Base-by-base conservation (phyloP, 805 yeast genomes). In the Ogataea parapolymorpha region DNA sequence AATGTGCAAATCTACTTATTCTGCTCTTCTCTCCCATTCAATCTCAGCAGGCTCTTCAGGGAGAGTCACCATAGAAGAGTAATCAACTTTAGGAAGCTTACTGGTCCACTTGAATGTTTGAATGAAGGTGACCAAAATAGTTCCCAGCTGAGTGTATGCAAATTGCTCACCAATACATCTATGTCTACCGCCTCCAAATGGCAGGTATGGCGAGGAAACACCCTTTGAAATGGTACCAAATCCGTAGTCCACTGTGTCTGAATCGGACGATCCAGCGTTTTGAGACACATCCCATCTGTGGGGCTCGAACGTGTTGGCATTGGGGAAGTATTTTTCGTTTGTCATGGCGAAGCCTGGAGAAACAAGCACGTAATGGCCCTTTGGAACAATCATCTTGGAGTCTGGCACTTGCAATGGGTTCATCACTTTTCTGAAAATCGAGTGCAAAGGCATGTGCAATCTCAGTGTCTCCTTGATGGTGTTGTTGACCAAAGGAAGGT, bases 161-260 rank as follows among this genome's bases (percentile, higher is more conserved):
- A 93, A 93, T 63, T 91, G 98, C 68, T 93, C 99, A 62, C 99
- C 99, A 59, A 93, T 91, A 70, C 99, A 93, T 71, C 99, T 85
- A 66, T 93, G 99, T 75, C 99, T 85, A 53, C 99, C 99, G 66
- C 98, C 99, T 55, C 99, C 99, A 59, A 93, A 93, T 41, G 99
- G 99, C 62, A 93, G 78, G 68, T 88, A 93, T 44, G 98, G 96
- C 31, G 96, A 87, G 23, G 86, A 72, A 39, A 91, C 98, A 68
- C 98, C 99, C 70, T 93, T 93, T 33, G 95, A 81, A 49, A 93
- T 86, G 45, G 87, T 85, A 62, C 97, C 97, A 56, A 91, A 91
- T n/a, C 98, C 98, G 62, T 90, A 91, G 66, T 91, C 98, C 32
- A 89, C 82, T 39, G 75, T 53, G 24, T 55, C 62, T n/a, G 47